phyloP scores from a whole-genome alignment of 176 grass and related monocot species.

The Lolium perenne region DNA sequence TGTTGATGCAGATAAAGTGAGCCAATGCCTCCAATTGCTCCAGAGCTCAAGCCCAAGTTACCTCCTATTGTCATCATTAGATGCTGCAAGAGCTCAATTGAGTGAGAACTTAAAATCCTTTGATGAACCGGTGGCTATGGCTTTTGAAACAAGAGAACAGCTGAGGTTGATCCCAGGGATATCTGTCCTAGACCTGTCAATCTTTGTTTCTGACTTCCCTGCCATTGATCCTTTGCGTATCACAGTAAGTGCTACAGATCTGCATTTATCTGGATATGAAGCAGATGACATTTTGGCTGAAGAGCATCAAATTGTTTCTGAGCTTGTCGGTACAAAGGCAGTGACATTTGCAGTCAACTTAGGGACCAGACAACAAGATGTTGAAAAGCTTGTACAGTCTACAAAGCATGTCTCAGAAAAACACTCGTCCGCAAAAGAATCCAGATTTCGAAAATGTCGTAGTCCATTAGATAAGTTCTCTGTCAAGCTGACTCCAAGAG shows the following conservation, averaged over 20 bases:
- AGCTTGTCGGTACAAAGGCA: constrained; percentile 68
- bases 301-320: constrained; percentile 61
- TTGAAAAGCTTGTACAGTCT: constrained; percentile 61
- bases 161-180: constrained; percentile 64
- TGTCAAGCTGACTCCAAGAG: constrained; percentile 68
- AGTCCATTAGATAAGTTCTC: constrained; percentile 47
- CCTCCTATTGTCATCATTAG: constrained; percentile 83
- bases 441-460: background rate
- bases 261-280: constrained; percentile 64
- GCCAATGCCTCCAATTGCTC: constrained; percentile 72
- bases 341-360: constrained; percentile 78
- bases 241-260: constrained; percentile 55
- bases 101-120: constrained; percentile 56
- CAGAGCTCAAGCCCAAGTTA: constrained; percentile 96
- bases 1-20: constrained; percentile 63
- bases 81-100: constrained; percentile 85
- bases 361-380: constrained; percentile 71
- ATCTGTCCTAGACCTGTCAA: constrained; percentile 61
- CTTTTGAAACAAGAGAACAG: constrained; percentile 49
- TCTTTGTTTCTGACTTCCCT: constrained; percentile 67
- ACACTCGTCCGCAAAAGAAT: constrained; percentile 44
- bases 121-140: constrained; percentile 54
- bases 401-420: constrained; percentile 59
- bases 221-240: constrained; percentile 76
- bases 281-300: constrained; percentile 63